Conservation (phyloP, 257 asterid species). For the Solanum clarkiae region DNA sequence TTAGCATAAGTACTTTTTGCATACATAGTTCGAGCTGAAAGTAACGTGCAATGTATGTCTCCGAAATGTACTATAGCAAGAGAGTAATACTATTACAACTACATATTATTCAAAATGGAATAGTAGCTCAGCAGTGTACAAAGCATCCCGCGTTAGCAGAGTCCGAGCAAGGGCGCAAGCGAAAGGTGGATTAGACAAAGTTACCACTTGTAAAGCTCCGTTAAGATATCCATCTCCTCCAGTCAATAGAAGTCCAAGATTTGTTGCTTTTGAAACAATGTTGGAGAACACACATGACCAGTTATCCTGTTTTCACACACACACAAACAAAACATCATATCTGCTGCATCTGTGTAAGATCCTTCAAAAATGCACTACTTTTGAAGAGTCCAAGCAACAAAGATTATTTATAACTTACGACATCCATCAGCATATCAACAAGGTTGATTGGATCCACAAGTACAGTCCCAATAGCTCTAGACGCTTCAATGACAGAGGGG, state of each 20-base stretch:
- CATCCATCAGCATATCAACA: conserved; percentile 37
- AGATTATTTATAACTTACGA: conserved; percentile 14
- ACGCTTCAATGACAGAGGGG: conserved; percentile 14
- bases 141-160: background rate
- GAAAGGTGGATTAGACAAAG: background rate
- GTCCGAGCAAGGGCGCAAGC: background rate
- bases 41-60: background rate
- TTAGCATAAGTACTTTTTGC: background rate
- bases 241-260: conserved; percentile 19
- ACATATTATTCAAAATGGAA: background rate
- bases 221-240: conserved; percentile 13
- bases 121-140: background rate
- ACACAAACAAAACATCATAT: background rate
- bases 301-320: conserved; percentile 19
- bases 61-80: background rate
- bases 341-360: background rate
- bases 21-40: background rate
- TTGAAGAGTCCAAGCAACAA: background rate
- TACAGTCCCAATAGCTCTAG: conserved; percentile 37
- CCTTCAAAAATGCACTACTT: background rate
- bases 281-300: conserved; percentile 40
- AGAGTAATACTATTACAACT: background rate
- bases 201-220: conserved; percentile 48
- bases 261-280: conserved; percentile 31
- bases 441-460: conserved; percentile 18